Percentiles rank a stretch among this genome's conserved stretches.
Conservation (phyloP, 768 basidiomycete genomes). For the Suillus paluster region DNA sequence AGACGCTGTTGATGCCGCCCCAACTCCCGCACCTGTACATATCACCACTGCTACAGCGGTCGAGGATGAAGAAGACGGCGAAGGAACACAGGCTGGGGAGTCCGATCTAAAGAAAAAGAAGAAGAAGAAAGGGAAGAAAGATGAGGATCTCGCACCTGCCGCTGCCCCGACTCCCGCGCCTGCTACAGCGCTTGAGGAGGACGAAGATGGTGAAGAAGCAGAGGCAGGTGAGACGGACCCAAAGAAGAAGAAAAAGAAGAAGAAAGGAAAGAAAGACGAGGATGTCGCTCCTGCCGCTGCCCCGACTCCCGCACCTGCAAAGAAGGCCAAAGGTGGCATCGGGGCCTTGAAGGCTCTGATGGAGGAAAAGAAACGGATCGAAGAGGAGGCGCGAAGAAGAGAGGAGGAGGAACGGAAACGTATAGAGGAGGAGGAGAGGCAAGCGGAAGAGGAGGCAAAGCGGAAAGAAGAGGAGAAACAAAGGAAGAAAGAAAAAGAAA, state of each 20-base stretch:
- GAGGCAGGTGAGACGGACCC: constrained; percentile 50
- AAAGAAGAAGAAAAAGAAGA: constrained; percentile 83
- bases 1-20: constrained; percentile 37
- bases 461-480: constrained; percentile 84
- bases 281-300: constrained; percentile 60
- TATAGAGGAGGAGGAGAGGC: constrained; percentile 90
- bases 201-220: constrained; percentile 71
- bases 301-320: constrained; percentile 39
- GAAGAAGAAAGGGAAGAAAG: constrained; percentile 80
- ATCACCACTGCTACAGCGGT: constrained; percentile 31
- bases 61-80: constrained; percentile 71
- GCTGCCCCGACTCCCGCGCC: constrained; percentile 37
- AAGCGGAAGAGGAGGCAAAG: constrained; percentile 74
- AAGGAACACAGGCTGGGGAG: constrained; percentile 56
- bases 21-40: constrained; percentile 34
- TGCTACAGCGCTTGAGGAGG: constrained; percentile 49
- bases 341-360: constrained; percentile 87
- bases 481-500: constrained; percentile 86
- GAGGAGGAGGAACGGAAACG: constrained; percentile 80
- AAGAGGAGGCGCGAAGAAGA: constrained; percentile 76
- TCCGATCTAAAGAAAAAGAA: constrained; percentile 72
- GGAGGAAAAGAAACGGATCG: constrained; percentile 88
- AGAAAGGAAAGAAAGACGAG: constrained; percentile 76
- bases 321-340: constrained; percentile 80
- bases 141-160: constrained; percentile 64